A percentile compares a stretch with the other conserved stretches of the same genome.
phyloP scores from a whole-genome alignment of 805 yeast species.

The Saccharomycopsis sp. region DNA sequence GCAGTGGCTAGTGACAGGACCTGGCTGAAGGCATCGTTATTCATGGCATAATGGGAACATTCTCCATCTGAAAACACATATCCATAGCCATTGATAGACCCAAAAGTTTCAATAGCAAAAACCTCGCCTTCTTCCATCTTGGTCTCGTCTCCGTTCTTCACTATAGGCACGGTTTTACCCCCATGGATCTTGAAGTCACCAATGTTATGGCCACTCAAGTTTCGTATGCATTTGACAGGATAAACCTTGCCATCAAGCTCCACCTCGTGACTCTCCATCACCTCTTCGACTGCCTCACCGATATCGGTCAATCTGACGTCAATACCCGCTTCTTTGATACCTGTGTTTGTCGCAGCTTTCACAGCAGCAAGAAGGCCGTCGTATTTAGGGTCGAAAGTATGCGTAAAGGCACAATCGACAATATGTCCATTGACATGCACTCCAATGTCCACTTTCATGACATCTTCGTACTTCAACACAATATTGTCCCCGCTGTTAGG shows the following conservation, averaged over 20 bases:
- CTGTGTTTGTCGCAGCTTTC: conserved; percentile 88
- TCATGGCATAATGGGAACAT: conserved; percentile 85
- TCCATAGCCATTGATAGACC: conserved; percentile 86
- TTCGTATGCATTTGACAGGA: conserved; percentile 84
- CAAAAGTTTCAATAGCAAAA: conserved; percentile 97
- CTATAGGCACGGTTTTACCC: conserved; percentile 95
- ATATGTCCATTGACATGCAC: conserved; percentile 94
- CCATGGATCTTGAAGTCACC: conserved; percentile 81
- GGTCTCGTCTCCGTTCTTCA: conserved; percentile 85
- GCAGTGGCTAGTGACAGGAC: conserved; percentile 59
- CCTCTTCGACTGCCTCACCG: conserved; percentile 94
- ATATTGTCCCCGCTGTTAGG: conserved; percentile 93
- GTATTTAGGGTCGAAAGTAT: conserved; percentile 78
- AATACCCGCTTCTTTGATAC: conserved; percentile 87
- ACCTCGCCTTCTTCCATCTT: conserved; percentile 99
- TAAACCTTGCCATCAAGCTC: conserved; percentile 80
- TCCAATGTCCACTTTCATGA: conserved; percentile 94
- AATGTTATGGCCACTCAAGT: conserved; percentile 92
- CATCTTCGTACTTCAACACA: conserved; percentile 77
- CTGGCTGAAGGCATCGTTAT: conserved; percentile 37
- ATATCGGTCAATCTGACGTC: conserved; percentile 93
- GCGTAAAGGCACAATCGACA: conserved; percentile 92
- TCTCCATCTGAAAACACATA: conserved; percentile 83
- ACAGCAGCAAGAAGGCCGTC: conserved; percentile 80
- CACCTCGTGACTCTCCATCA: conserved; percentile 93